Evolutionary conservation across 2,329 filamentous ascomycete genomes (phyloP).

Genomic region (Trichoderma simmonsii): DNA sequence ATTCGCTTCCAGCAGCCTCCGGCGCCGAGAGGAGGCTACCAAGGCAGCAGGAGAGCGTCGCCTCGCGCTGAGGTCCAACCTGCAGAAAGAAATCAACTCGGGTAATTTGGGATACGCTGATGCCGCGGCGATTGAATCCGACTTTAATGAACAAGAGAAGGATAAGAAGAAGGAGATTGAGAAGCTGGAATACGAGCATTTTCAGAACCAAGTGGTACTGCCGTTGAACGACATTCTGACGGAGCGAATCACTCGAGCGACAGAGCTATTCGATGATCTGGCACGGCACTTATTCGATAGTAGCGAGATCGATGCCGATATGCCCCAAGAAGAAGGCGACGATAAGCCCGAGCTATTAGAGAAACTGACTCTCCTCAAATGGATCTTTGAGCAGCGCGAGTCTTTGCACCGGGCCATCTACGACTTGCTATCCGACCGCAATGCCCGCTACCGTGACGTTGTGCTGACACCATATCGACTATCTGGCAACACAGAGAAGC

Average conservation of each 20-base stretch:
- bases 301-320: slow-evolving; percentile 62
- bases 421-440: slow-evolving; percentile 78
- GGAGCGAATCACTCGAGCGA: slow-evolving; percentile 69
- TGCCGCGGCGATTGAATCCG: slow-evolving; percentile 75
- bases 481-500: slow-evolving; percentile 73
- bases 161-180: slow-evolving; percentile 67
- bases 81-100: slow-evolving; percentile 74
- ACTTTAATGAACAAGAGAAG: slow-evolving; percentile 68
- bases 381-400: slow-evolving; percentile 95
- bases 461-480: slow-evolving; percentile 76
- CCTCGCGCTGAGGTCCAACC: slow-evolving; percentile 65
- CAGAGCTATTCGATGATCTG: slow-evolving; percentile 73
- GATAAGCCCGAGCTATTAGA: slow-evolving; percentile 92
- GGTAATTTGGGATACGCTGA: slow-evolving; percentile 80
- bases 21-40: slow-evolving; percentile 54
- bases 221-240: slow-evolving; percentile 79
- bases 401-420: slow-evolving; percentile 80
- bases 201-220: slow-evolving; percentile 78
- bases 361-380: slow-evolving; percentile 91
- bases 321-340: slow-evolving; percentile 91
- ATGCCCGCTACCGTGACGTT: slow-evolving; percentile 80
- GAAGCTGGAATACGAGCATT: slow-evolving; percentile 78
- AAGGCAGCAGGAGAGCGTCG: slow-evolving; percentile 52
- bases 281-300: slow-evolving; percentile 70
- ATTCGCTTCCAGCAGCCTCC: slow-evolving; percentile 55